Evolutionary conservation across 768 basidiomycete species (phyloP).

Genomic region (Lyophyllum decastes): DNA sequence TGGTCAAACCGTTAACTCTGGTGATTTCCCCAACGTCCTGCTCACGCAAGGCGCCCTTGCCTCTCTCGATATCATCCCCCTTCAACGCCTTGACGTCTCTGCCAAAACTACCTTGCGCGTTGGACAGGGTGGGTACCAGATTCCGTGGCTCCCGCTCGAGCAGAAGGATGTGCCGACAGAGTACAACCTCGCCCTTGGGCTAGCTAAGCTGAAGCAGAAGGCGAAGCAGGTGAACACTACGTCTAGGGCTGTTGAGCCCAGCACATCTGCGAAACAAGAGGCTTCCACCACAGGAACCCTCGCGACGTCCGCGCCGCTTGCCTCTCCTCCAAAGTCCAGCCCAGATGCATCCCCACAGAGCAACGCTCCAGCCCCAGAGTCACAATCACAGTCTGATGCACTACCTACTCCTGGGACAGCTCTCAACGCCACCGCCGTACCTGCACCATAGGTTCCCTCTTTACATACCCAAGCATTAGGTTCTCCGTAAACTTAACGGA

Average conservation of each 20-base stretch:
- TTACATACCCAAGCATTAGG: background rate
- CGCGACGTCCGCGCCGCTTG: background rate
- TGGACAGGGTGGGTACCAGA: conserved; percentile 55
- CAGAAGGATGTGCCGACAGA: conserved; percentile 54
- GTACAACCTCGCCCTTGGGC: conserved; percentile 38
- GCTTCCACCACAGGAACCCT: background rate
- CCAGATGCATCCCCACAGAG: background rate
- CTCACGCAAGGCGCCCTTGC: conserved; percentile 58
- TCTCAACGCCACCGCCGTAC: background rate
- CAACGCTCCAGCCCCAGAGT: background rate
- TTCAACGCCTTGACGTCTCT: conserved; percentile 53
- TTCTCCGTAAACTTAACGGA: background rate
- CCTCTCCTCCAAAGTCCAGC: background rate
- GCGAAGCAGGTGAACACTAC: conserved; percentile 19
- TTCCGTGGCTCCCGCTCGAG: conserved; percentile 66
- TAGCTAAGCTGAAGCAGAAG: conserved; percentile 20
- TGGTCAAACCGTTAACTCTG: conserved; percentile 61
- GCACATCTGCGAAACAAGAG: background rate
- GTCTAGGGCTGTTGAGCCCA: conserved; percentile 7
- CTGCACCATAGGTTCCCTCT: background rate
- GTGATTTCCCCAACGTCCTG: conserved; percentile 55
- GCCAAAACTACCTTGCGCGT: conserved; percentile 48
- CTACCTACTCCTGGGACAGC: background rate
- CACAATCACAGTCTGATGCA: background rate
- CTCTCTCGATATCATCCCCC: conserved; percentile 59